Conservation (phyloP, 2,329 filamentous ascomycete genomes). For the Fusarium marasasianum region DNA sequence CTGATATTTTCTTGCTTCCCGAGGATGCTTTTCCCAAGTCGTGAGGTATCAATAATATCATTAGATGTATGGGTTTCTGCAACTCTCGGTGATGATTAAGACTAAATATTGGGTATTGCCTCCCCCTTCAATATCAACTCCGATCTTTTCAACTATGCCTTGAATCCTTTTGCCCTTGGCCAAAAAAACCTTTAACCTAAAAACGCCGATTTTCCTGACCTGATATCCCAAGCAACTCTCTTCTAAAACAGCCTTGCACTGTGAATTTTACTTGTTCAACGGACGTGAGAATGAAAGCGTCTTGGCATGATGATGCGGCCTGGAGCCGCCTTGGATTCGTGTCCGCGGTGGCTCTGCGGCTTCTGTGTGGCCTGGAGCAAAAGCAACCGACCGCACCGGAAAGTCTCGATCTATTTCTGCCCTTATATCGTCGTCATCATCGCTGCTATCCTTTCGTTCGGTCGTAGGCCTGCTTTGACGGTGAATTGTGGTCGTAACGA, state of each 20-base stretch:
- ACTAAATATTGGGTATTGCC: slow-evolving; percentile 14
- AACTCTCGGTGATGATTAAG: neutral
- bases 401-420: slow-evolving; percentile 12
- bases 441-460: neutral
- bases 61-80: neutral
- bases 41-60: neutral
- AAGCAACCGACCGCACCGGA: slow-evolving; percentile 17
- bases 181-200: neutral
- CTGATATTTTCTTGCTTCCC: too few relatives aligned
- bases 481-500: slow-evolving; percentile 52
- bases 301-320: slow-evolving; percentile 7
- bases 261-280: neutral
- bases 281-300: slow-evolving; percentile 14
- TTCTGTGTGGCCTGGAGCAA: slow-evolving; percentile 17
- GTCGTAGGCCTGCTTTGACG: slow-evolving; percentile 45
- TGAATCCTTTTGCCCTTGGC: neutral
- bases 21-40: neutral
- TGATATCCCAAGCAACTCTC: neutral
- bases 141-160: neutral
- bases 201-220: neutral
- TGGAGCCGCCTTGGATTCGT: slow-evolving; percentile 39
- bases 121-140: neutral
- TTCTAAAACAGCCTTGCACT: neutral
- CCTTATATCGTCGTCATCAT: slow-evolving; percentile 26
- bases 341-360: slow-evolving; percentile 33